Evolutionary conservation across 768 basidiomycete genomes (phyloP).

Genomic region (Artomyces pyxidatus): DNA sequence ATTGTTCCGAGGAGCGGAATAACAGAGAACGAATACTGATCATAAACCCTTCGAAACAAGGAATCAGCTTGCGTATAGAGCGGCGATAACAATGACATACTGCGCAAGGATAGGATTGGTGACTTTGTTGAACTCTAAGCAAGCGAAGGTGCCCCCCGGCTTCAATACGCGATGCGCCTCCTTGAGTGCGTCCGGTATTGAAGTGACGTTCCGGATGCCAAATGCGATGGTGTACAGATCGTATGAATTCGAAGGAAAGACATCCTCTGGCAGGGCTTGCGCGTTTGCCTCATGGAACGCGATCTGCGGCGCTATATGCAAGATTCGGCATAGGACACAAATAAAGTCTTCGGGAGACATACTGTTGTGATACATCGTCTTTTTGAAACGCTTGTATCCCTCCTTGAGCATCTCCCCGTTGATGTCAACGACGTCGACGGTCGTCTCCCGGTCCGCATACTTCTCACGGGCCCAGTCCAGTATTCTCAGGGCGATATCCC

Average conservation of each 20-base stretch:
- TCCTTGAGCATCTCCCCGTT: conserved; percentile 57
- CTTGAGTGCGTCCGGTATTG: conserved; percentile 75
- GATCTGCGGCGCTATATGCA: conserved; percentile 91
- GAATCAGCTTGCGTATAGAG: background rate
- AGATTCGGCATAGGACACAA: too few species aligned
- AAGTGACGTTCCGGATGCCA: conserved; percentile 96
- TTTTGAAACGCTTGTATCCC: conserved; percentile 82
- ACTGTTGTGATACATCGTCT: conserved; percentile 99
- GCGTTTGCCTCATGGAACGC: conserved; percentile 92
- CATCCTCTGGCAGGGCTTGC: conserved; percentile 56
- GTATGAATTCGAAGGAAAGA: conserved; percentile 76
- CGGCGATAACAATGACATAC: conserved; percentile 42
- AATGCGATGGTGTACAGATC: conserved; percentile 99
- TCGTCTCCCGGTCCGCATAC: conserved; percentile 85
- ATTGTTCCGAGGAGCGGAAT: conserved; percentile 96
- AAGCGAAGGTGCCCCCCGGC: conserved; percentile 92
- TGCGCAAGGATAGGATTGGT: conserved; percentile 77
- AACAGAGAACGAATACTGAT: conserved; percentile 91
- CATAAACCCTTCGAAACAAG: conserved; percentile 60
- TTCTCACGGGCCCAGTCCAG: conserved; percentile 86
- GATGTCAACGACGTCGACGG: conserved; percentile 87
- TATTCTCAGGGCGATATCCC: conserved; percentile 93
- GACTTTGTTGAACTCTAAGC: conserved; percentile 93
- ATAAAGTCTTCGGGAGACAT: conserved; percentile 27
- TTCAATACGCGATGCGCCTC: conserved; percentile 93